Evolutionary conservation across 2,329 filamentous ascomycete species (phyloP).

Genomic region (Colletotrichum endophyticum): DNA sequence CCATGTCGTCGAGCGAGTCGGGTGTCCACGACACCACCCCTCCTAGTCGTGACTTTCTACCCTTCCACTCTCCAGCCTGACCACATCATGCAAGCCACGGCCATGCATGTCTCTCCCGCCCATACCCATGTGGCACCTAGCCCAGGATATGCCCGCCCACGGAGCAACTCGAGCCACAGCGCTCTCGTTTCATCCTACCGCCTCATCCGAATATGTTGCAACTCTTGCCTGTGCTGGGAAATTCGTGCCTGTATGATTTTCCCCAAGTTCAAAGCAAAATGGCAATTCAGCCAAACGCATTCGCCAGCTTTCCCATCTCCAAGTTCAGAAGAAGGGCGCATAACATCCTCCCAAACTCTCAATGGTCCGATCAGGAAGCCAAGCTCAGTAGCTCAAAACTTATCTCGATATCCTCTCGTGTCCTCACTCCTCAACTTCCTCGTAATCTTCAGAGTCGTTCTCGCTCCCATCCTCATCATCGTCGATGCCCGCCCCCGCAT

Average conservation of each 20-base stretch:
- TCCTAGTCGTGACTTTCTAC: neutral
- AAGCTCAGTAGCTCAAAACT: neutral
- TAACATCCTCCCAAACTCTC: neutral
- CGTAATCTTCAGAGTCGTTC: slow-evolving; percentile 29
- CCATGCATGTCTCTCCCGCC: slow-evolving; percentile 11
- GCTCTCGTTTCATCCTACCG: neutral
- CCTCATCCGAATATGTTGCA: neutral
- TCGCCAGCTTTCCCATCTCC: neutral
- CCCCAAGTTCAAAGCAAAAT: neutral
- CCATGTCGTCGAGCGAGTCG: neutral
- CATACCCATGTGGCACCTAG: neutral
- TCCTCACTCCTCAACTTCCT: slow-evolving; percentile 18
- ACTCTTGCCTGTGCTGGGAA: neutral
- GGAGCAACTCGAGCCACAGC: neutral
- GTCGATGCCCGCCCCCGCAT: neutral
- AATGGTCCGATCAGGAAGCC: neutral
- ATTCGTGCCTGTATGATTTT: neutral
- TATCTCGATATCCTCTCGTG: neutral
- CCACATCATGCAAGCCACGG: slow-evolving; percentile 8
- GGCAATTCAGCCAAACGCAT: neutral
- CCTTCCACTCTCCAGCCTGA: neutral
- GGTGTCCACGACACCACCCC: neutral
- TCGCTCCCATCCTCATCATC: slow-evolving; percentile 20
- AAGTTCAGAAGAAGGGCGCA: neutral
- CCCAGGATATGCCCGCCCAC: neutral